Evolutionary conservation across 2,329 filamentous ascomycete species (phyloP), one percentile per base, ranked within the genome.

Genomic region (Phyllosticta paracitricarpa): DNA sequence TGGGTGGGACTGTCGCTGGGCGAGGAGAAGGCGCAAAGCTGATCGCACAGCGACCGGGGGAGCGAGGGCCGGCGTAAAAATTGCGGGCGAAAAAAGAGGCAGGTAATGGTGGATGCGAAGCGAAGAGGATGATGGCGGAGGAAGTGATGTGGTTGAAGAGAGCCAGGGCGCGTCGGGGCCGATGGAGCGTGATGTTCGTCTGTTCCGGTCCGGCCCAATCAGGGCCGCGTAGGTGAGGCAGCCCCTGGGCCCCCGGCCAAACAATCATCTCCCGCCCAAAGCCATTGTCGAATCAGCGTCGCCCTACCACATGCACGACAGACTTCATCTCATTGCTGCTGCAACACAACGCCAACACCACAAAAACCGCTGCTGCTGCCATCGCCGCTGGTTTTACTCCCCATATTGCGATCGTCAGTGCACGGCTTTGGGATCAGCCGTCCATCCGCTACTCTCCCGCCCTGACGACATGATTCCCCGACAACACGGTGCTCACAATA

Each of bases 1-100:
- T 54, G 59, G 59, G 54, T 54, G 59, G 59, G 58, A 54, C 58
- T 22, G 19, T 22, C 19, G 19, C 19, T n/a, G 59, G 28, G 54
- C 54, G 51, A 54, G 55, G 57, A 55, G 59, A 25, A 26, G 54
- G 10, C 30, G 54, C 51, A 28, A 40, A 22, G 19, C 51, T 48
- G 58, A 52, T 56, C 58, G 58, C 58, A 19, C 40, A 48, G 40
- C 40, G 40, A 48, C n/a, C 40, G 40, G 17, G 7, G 12, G 12
- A 48, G 35, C 10, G 40, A 48, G 3, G 40, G 3, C 12, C 6
- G 17, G 12, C 28, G 12, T 5, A n/a, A 17, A 48, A 48, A 26
- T 28, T 54, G 52, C 19, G 28, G 51, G 26, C 54, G 55, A 28
- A 40, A 54, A 54, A 40, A 30, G 33, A 51, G 24, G 35, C 8